These are phyloP conservation scores for Teunomyces kruisii DNA, from an alignment of 805 yeast species.

Conservation along the genomic window DNA sequence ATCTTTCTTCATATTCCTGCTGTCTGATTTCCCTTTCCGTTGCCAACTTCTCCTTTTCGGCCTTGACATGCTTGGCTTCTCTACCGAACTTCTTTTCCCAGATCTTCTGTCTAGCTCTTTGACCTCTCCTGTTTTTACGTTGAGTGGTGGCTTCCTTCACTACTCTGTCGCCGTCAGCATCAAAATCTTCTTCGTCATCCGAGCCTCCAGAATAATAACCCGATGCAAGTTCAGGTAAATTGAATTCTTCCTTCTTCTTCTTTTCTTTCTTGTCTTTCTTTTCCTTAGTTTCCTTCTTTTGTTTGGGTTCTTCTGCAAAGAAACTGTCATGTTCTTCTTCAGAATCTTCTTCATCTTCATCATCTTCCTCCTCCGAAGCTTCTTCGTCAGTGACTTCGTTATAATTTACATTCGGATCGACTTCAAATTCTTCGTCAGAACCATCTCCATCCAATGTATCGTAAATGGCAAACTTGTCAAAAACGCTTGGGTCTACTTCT, in stretches of 20 bases:
- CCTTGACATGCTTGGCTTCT: conserved; percentile 77
- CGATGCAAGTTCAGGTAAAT: conserved; percentile 66
- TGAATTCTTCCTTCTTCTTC: conserved; percentile 27
- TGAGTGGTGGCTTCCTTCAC: conserved; percentile 53
- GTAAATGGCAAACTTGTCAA: conserved; percentile 33
- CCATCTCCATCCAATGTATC: conserved; percentile 45
- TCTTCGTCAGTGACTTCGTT: conserved; percentile 69
- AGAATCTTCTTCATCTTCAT: conserved; percentile 10
- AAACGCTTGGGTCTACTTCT: conserved; percentile 22
- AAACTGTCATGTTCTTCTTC: conserved; percentile 34
- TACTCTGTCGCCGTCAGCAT: conserved; percentile 43
- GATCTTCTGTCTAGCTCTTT: conserved; percentile 92
- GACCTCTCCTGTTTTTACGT: conserved; percentile 92
- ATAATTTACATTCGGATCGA: conserved; percentile 44
- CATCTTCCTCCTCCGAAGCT: conserved; percentile 40
- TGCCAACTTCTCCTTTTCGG: conserved; percentile 54
- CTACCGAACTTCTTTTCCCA: conserved; percentile 92
- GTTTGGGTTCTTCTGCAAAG: conserved; percentile 22
- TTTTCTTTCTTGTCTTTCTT: conserved; percentile 21
- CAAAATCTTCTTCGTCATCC: conserved; percentile 54
- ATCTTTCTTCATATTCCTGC: conserved; percentile 70
- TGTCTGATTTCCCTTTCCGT: conserved; percentile 61
- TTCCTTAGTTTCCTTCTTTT: conserved; percentile 15
- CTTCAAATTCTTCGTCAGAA: conserved; percentile 31
- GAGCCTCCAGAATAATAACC: conserved; percentile 89